Base-by-base conservation (phyloP, 1,139 yeast species). In the Geotrichum candidum region DNA sequence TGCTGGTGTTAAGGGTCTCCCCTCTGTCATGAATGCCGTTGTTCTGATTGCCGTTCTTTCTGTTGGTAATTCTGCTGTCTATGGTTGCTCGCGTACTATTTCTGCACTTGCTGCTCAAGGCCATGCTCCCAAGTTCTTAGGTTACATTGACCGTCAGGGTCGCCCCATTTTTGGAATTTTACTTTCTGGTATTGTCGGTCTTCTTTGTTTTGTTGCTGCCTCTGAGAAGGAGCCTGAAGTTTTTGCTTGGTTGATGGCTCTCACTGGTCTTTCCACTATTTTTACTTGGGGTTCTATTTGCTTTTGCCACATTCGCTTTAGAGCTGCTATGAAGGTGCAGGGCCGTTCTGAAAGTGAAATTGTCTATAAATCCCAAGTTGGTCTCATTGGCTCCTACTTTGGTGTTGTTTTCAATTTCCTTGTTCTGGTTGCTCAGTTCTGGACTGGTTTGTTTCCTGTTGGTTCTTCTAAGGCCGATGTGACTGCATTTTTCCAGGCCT, bases 231-330 rank as follows among this genome's bases (percentile, higher is more conserved):
- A 88, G 73, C 84, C 82, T 65, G 81, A 78, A 41, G 89, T 90
- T 15, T 90, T 90, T 74, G 79, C 78, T 67, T 90, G 97, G 96
- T 78, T 90, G 70, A 78, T 89, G 72, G 89, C 96, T 31, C 78
- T 91, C 57, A 87, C 96, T 18, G 95, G 96, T 63, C 82, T 90
- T 66, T 87, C 95, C 54, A 86, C 96, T 1, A 79, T 90, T 63
- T 89, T 90, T 74, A 88, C 95, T 6, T 90, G 96, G 96, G 84
- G 84, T 51, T 84, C 92, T 23, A 88, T 90, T 69, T 84, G 87
- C 71, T 71, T 87, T 61, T 85, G 90, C 68, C 96, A 86, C 68
- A 78, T 90, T 64, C 82, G 96, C 73, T 89, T 90, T 77, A 85
- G 97, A 78, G 74, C 80, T 60, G 96, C 96, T 1, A 80, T 90